Percentiles rank a stretch among this genome's conserved stretches.
Conservation (phyloP, 495 filamentous ascomycete species). For the Apiosordaria backusii region DNA sequence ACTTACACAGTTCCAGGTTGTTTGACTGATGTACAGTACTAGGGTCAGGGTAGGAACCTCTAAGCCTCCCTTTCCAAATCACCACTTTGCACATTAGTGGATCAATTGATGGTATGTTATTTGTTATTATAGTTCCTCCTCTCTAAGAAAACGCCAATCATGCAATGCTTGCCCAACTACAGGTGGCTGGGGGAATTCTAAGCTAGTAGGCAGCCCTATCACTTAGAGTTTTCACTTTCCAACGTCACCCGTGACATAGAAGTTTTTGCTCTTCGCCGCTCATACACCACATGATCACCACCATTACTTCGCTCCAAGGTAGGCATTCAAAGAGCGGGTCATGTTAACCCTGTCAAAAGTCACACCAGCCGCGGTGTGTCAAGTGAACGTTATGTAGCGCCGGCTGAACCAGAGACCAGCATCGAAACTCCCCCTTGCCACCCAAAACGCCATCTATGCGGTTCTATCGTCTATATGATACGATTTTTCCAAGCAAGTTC, state of each 20-base stretch:
- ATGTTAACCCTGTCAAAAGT: not conserved
- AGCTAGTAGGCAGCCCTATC: not conserved
- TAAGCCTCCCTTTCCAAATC: too few species aligned
- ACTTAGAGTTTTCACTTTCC: not conserved
- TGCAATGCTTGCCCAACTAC: not conserved
- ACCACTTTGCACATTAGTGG: too few species aligned
- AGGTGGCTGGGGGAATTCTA: not conserved
- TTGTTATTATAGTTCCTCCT: too few species aligned
- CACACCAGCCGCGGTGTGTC: not conserved
- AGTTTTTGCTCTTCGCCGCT: not conserved
- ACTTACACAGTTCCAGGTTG: too few species aligned
- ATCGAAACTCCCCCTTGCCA: not conserved
- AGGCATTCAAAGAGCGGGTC: not conserved
- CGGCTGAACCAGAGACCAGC: not conserved
- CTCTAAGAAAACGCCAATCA: too few species aligned
- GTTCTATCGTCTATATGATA: constrained; percentile 16
- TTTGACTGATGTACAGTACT: too few species aligned
- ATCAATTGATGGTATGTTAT: too few species aligned
- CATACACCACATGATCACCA: not conserved
- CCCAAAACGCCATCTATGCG: constrained; percentile 11
- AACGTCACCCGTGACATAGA: not conserved
- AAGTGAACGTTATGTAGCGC: not conserved
- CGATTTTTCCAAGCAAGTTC: not conserved
- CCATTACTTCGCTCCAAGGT: too few species aligned
- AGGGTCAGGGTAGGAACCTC: too few species aligned